Evolutionary conservation across 768 basidiomycete species (phyloP).

Genomic region (Crucibulum laeve): DNA sequence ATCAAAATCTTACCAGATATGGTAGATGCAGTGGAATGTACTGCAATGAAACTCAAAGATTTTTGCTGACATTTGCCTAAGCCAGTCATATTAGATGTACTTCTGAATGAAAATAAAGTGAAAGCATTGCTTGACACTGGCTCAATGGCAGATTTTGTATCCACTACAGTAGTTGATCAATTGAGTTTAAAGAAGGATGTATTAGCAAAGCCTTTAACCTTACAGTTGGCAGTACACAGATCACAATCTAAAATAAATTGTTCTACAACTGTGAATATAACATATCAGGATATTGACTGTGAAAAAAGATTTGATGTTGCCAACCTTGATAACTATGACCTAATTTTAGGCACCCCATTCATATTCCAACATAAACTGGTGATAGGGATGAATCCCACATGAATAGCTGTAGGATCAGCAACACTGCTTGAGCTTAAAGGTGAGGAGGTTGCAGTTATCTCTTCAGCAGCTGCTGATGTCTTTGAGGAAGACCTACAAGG

Average conservation of each 20-base stretch:
- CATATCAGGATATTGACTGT: conserved; percentile 2
- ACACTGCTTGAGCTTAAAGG: background rate
- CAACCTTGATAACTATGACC: conserved; percentile 5
- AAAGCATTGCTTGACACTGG: background rate
- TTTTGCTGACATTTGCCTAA: background rate
- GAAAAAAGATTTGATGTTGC: background rate
- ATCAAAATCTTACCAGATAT: background rate
- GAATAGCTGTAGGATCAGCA: background rate
- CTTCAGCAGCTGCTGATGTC: background rate
- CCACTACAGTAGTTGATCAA: background rate
- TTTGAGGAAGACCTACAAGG: background rate
- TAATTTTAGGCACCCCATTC: background rate
- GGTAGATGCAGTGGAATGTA: background rate
- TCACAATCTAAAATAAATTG: background rate
- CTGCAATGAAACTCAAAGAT: background rate
- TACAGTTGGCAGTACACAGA: background rate
- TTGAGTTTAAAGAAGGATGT: background rate
- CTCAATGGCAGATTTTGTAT: background rate
- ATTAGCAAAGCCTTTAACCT: too few relatives aligned
- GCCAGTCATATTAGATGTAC: background rate
- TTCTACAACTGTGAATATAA: conserved; percentile 1
- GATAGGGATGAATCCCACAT: background rate
- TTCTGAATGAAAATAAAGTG: background rate
- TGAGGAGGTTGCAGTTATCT: background rate
- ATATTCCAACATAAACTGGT: background rate